Conservation (phyloP, 1,284 basidiomycete genomes). For the Phlebopus sp. region DNA sequence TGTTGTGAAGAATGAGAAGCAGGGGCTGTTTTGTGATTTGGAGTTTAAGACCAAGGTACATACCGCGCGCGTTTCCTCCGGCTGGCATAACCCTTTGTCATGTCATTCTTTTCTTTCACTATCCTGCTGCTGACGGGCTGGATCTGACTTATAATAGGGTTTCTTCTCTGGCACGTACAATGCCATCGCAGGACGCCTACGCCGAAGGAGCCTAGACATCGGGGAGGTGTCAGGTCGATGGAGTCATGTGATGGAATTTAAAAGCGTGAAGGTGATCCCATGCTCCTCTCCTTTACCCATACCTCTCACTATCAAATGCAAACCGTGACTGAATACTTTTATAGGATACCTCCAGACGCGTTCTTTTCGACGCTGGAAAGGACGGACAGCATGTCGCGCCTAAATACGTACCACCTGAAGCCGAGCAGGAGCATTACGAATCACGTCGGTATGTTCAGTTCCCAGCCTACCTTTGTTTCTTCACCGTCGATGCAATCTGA, state of each 20-base stretch:
- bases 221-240: slow-evolving; percentile 92
- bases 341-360: slow-evolving; percentile 67
- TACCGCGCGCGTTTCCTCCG: not conserved
- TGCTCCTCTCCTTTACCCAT: not conserved
- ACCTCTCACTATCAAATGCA: not conserved
- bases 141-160: slow-evolving; percentile 50
- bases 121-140: not conserved
- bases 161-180: slow-evolving; percentile 99
- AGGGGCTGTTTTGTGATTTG: slow-evolving; percentile 76
- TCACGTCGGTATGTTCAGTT: slow-evolving; percentile 63
- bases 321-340: not conserved
- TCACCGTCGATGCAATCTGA: not conserved
- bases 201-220: slow-evolving; percentile 61
- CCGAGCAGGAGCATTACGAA: slow-evolving; percentile 89
- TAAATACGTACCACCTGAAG: slow-evolving; percentile 82
- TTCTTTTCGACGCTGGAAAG: slow-evolving; percentile 82
- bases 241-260: slow-evolving; percentile 90
- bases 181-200: slow-evolving; percentile 80
- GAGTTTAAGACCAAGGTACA: slow-evolving; percentile 96
- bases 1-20: slow-evolving; percentile 80
- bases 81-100: not conserved
- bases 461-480: not conserved
- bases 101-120: not conserved
- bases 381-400: slow-evolving; percentile 72
- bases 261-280: slow-evolving; percentile 60